Conservation (phyloP, 1,284 basidiomycete genomes). For the Inonotus hispidus region DNA sequence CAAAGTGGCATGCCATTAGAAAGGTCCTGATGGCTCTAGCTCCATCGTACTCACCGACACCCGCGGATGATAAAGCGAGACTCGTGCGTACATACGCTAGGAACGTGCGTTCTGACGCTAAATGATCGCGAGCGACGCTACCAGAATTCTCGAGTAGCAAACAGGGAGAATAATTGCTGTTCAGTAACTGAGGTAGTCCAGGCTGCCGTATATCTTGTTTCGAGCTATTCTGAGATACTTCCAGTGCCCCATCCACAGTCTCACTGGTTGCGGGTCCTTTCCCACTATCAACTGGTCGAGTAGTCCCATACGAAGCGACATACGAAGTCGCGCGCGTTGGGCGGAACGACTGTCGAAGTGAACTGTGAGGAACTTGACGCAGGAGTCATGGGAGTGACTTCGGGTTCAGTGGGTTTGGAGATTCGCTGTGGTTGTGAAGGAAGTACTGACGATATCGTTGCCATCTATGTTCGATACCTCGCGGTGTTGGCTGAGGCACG, state of each 20-base stretch:
- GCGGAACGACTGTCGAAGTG: not conserved
- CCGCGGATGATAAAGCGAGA: conserved; percentile 49
- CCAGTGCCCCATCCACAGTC: not conserved
- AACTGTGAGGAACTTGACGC: not conserved
- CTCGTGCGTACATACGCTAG: conserved; percentile 56
- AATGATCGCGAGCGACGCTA: conserved; percentile 56
- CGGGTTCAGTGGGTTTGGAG: not conserved
- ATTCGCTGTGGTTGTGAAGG: not conserved
- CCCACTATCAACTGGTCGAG: not conserved
- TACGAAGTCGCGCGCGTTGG: not conserved
- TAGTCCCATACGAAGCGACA: not conserved
- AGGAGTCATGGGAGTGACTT: not conserved
- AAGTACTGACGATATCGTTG: not conserved
- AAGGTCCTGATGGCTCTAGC: too few species aligned
- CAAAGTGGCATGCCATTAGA: not conserved
- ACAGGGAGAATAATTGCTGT: not conserved
- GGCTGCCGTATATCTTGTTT: not conserved
- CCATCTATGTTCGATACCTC: too few species aligned
- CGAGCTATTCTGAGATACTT: not conserved
- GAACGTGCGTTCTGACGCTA: conserved; percentile 54
- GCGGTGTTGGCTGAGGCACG: too few species aligned
- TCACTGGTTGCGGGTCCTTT: not conserved
- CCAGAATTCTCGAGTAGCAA: conserved; percentile 50
- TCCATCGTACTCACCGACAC: conserved; percentile 42
- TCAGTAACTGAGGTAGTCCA: not conserved